Conservation (phyloP, 805 yeast species). For the Lipomyces chichibuensis region DNA sequence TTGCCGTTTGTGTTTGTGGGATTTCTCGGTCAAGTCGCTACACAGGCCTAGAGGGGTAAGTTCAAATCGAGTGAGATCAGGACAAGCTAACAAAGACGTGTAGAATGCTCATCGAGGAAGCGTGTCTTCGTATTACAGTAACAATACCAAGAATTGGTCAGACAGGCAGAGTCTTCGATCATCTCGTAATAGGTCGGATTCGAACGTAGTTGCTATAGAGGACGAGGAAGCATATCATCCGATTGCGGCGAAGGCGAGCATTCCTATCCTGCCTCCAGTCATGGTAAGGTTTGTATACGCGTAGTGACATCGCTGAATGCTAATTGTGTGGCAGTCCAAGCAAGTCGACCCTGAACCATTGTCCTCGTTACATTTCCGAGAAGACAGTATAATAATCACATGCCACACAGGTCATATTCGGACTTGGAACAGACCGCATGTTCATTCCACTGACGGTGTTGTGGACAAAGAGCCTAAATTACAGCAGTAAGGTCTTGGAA, state of each 20-base stretch:
- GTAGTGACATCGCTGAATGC: background rate
- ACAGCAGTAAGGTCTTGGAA: background rate
- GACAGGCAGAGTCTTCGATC: conserved; percentile 16
- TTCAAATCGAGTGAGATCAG: background rate
- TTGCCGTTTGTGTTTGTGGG: conserved; percentile 57
- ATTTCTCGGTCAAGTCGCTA: conserved; percentile 53
- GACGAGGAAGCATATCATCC: conserved; percentile 33
- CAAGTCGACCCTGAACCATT: conserved; percentile 35
- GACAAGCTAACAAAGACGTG: background rate
- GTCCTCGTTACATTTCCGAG: conserved; percentile 28
- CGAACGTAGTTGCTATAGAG: conserved; percentile 27
- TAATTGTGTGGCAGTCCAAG: conserved; percentile 19
- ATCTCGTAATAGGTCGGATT: conserved; percentile 25
- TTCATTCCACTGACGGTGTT: conserved; percentile 5
- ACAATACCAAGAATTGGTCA: conserved; percentile 8
- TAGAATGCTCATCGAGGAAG: conserved; percentile 29
- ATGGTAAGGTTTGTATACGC: conserved; percentile 22
- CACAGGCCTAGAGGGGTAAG: conserved; percentile 36
- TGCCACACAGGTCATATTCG: conserved; percentile 35
- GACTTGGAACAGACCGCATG: conserved; percentile 36
- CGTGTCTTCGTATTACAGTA: conserved; percentile 25
- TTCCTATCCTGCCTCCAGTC: conserved; percentile 36
- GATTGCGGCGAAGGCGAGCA: conserved; percentile 31
- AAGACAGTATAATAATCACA: conserved; percentile 31
- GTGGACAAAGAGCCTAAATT: background rate